Base-by-base conservation (phyloP, 148 eudicot genomes). In the Agrostemma githago region DNA sequence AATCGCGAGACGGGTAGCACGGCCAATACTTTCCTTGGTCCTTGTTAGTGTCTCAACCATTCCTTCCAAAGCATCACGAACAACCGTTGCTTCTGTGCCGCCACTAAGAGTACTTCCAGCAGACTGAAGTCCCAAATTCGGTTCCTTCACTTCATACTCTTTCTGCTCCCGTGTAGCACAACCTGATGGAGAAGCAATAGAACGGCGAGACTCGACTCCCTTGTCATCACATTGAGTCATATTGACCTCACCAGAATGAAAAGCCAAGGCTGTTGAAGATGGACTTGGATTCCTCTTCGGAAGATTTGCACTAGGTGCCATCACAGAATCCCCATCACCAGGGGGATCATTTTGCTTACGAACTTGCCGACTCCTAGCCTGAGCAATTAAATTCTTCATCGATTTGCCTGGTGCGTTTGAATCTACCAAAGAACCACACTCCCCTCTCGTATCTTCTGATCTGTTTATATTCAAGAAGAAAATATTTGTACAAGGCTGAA, bases 11-110 rank as follows among this genome's bases (percentile, higher is more conserved):
- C 98, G 91, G 26, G 98, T 94, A 48, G 98, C 98, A 79, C 98
- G 98, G 1, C 97, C 97, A 74, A 94, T 94, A 79, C 98, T 94
- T 75, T 94, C 98, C 85, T 88, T 91, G 62, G 98, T 91, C 88
- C 98, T 87, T 68, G 98, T 88, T 71, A 94, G 79, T 51, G 98
- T 94, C 84, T 94, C 98, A 80, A 94, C 88, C 98, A 94, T 94
- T 72, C 98, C 98, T 83, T 94, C 98, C 82, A 94, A 94, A 80
- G 98, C 93, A 86, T 94, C 98, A 72, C 98, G 97, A 71, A 95
- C 91, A 87, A 94, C 93, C 72, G 97, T 90, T 61, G 98, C 97
- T 69, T 94, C 98, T 51, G 97, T 94, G 57, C 87, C 97, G 66
- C 93, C 93, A 84, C 95, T 94, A 38, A 91, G 88, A 12, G 89